Conservation (phyloP, 177 flowering plant genomes). For the Vitis hybrid region DNA sequence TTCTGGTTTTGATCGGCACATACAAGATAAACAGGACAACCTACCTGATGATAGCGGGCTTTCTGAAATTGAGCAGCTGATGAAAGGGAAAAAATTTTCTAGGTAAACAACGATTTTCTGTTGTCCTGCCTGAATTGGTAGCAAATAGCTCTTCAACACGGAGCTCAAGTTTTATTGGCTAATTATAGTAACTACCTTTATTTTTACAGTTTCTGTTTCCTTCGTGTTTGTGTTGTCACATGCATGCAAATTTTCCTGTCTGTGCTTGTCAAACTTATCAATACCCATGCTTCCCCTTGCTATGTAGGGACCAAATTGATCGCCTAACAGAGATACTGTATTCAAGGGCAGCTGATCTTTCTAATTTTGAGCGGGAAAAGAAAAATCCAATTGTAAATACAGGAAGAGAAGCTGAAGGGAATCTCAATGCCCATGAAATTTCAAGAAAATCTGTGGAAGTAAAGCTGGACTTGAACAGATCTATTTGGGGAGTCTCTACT, state of each 20-base stretch:
- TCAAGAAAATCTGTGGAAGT: slow-evolving; percentile 19
- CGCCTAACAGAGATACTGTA: slow-evolving; percentile 57
- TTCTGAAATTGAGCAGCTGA: slow-evolving; percentile 61
- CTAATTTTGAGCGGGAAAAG: slow-evolving; percentile 31
- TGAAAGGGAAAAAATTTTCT: slow-evolving; percentile 56
- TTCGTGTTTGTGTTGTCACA: neutral
- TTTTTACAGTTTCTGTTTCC: too few species aligned
- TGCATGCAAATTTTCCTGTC: neutral
- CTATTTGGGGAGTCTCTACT: slow-evolving; percentile 28
- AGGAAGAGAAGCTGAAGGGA: slow-evolving; percentile 22
- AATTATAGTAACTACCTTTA: too few species aligned
- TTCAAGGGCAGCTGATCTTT: slow-evolving; percentile 46
- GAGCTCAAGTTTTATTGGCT: too few species aligned
- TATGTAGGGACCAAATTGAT: slow-evolving; percentile 63
- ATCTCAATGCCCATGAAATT: slow-evolving; percentile 17
- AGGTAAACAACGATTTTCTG: slow-evolving; percentile 35
- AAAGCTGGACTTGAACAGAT: slow-evolving; percentile 25
- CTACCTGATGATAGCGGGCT: slow-evolving; percentile 28
- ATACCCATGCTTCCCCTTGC: slow-evolving; percentile 4
- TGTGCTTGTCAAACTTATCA: neutral
- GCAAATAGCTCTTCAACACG: neutral
- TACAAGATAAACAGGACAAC: slow-evolving; percentile 15
- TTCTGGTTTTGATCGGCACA: slow-evolving; percentile 20
- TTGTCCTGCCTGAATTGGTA: neutral
- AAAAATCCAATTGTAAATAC: slow-evolving; percentile 11